These are phyloP conservation scores for Cylindrotheca closterium DNA, from an alignment of 108 stramenopile genomes.

Conservation along the genomic window DNA sequence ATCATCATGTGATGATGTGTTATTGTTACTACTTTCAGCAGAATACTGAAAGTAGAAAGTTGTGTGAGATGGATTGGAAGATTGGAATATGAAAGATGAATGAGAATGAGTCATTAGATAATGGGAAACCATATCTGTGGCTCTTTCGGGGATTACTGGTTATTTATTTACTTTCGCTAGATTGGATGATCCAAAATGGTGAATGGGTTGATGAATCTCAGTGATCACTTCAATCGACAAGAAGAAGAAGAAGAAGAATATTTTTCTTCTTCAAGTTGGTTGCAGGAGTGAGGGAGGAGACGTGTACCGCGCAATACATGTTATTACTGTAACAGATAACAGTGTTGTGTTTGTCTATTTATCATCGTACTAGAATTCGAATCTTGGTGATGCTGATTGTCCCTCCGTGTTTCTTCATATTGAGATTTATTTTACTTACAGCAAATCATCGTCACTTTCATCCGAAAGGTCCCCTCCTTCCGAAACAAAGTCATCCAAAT, in stretches of 20 bases:
- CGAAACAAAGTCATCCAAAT: constrained; percentile 24
- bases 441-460: constrained; percentile 45
- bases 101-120: constrained; percentile 24
- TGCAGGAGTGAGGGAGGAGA: constrained; percentile 74
- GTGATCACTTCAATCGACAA: too few species aligned
- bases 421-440: constrained; percentile 12
- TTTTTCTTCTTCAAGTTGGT: neutral
- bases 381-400: neutral
- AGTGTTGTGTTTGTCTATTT: constrained; percentile 3
- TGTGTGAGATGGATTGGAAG: neutral
- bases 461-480: constrained; percentile 12
- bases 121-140: neutral
- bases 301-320: constrained; percentile 7
- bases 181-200: neutral
- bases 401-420: neutral
- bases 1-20: constrained; percentile 38
- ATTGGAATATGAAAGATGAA: neutral
- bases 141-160: constrained; percentile 62
- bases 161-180: constrained; percentile 38
- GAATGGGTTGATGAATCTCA: constrained; percentile 78
- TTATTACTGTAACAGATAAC: constrained; percentile 29
- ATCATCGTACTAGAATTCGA: neutral
- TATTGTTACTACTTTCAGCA: neutral
- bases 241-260: too few species aligned
- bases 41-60: neutral